Base-by-base conservation (phyloP, 192 early-diverging fungal genomes). In the Phlyctochytrium arcticum region DNA sequence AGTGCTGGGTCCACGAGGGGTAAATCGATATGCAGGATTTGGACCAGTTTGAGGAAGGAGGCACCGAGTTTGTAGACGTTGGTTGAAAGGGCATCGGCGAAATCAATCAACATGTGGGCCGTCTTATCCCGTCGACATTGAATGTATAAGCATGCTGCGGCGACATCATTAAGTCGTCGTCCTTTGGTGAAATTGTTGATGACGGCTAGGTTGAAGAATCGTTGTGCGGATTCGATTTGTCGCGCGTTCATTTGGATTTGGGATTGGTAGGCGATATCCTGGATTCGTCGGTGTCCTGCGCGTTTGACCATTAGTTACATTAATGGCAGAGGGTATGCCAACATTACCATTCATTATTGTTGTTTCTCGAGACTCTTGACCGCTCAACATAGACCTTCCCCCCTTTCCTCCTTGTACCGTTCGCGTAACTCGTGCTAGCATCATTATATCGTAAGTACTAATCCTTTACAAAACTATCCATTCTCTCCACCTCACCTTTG, bases 51-150 rank as follows among this genome's bases (percentile, higher is more conserved):
- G 21, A 92, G 76, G 71, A 96, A 97, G 0, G 88, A 90, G 0
- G 86, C 71, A 35, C 96, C 96, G 21, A 98, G 78, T 60, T 81
- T 78, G 70, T 92, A 98, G 7, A 98, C 90, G 78, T 92, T 95
- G 8, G 78, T 76, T 82, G 87, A 83, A 42, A 96, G 68, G 3
- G 91, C 73, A 62, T 97, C 96, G 1, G 93, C 84, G 61, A 98
- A 97, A 62, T 98, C 96, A 44, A 98, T 98, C 42, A 98, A 77
- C 92, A 98, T 93, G 62, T 90, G 86, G 8, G 87, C 81, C 5
- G 82, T 89, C 62, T 89, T 90, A 64, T 96, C 88, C n/a, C 67
- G 79, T 30, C 95, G 81, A 62, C 90, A 94, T 29, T 89, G 88
- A 63, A 94, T 90, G 58, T 98, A 98, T 5, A 96, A 84, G 69